These are phyloP conservation scores for Candida sithepensis DNA, from an alignment of 805 yeast species.

Conservation along the genomic window DNA sequence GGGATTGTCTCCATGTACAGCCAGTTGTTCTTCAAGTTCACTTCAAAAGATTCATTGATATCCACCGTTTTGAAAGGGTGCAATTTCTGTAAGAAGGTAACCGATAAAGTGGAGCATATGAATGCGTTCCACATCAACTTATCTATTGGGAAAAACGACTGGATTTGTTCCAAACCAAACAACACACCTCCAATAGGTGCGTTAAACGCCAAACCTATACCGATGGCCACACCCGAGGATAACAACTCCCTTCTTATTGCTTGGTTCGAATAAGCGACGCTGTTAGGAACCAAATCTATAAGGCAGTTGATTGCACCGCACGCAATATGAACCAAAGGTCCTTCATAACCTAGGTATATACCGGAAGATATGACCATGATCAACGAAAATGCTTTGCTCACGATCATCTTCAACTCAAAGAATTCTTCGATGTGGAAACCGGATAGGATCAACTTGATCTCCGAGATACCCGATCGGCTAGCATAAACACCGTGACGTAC, in stretches of 20 bases:
- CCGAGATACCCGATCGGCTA: constrained; percentile 66
- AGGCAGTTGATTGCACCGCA: constrained; percentile 50
- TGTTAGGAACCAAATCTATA: constrained; percentile 29
- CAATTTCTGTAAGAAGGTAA: constrained; percentile 50
- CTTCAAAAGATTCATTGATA: constrained; percentile 47
- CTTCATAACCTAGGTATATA: constrained; percentile 81
- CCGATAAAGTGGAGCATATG: constrained; percentile 72
- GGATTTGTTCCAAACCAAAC: constrained; percentile 67
- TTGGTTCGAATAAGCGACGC: constrained; percentile 35
- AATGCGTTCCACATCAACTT: constrained; percentile 80
- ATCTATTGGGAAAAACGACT: constrained; percentile 59
- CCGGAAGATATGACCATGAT: constrained; percentile 71
- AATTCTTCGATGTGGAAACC: constrained; percentile 58
- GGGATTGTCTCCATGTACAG: constrained; percentile 66
- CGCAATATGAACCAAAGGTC: constrained; percentile 79
- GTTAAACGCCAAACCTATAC: constrained; percentile 80
- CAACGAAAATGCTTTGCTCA: constrained; percentile 55
- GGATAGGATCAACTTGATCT: constrained; percentile 61
- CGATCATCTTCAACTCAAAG: constrained; percentile 48
- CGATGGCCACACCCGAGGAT: constrained; percentile 78
- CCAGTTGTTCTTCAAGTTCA: constrained; percentile 70
- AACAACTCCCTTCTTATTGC: constrained; percentile 63
- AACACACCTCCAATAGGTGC: constrained; percentile 88
- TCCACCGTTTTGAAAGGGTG: constrained; percentile 47
- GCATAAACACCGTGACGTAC: constrained; percentile 34